Conservation (phyloP, 176 grass and related monocot genomes). For the Pontederia paniculata region DNA sequence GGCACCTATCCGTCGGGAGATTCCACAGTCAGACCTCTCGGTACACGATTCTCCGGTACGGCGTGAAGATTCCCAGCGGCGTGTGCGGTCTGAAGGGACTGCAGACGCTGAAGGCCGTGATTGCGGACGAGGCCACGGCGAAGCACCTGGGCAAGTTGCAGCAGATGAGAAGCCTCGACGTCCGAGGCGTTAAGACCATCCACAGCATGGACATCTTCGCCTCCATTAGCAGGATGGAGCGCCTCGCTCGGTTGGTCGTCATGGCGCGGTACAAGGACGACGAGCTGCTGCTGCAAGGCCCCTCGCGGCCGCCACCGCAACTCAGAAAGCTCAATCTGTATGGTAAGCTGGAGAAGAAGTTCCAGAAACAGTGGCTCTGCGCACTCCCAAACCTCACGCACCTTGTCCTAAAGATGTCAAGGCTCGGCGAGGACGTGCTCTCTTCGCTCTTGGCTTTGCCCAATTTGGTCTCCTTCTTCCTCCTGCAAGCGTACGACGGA, state of each 20-base stretch:
- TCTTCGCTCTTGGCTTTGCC: slow-evolving; percentile 16
- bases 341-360: slow-evolving; percentile 20
- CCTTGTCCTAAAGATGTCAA: slow-evolving; percentile 19
- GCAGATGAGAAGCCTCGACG: slow-evolving; percentile 31
- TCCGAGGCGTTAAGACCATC: slow-evolving; percentile 17
- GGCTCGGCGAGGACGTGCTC: slow-evolving; percentile 21
- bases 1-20: slow-evolving; percentile 28
- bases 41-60: not conserved
- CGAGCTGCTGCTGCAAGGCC: slow-evolving; percentile 16
- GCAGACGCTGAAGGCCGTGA: slow-evolving; percentile 33
- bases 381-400: slow-evolving; percentile 22
- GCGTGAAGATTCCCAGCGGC: slow-evolving; percentile 22
- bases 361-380: slow-evolving; percentile 27
- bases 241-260: slow-evolving; percentile 22
- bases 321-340: slow-evolving; percentile 22
- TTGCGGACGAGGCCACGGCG: slow-evolving; percentile 17
- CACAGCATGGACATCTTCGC: slow-evolving; percentile 12
- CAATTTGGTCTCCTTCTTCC: slow-evolving; percentile 27
- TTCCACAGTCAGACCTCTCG: not conserved
- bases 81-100: slow-evolving; percentile 20
- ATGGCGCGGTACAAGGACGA: slow-evolving; percentile 11
- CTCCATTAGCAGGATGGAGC: slow-evolving; percentile 29
- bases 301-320: slow-evolving; percentile 19
- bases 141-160: slow-evolving; percentile 25
- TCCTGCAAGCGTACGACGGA: slow-evolving; percentile 20